A percentile compares a stretch with the other conserved stretches of the same genome.
phyloP scores from a whole-genome alignment of 1,139 yeast species.

The Yamadazyma aaseri region DNA sequence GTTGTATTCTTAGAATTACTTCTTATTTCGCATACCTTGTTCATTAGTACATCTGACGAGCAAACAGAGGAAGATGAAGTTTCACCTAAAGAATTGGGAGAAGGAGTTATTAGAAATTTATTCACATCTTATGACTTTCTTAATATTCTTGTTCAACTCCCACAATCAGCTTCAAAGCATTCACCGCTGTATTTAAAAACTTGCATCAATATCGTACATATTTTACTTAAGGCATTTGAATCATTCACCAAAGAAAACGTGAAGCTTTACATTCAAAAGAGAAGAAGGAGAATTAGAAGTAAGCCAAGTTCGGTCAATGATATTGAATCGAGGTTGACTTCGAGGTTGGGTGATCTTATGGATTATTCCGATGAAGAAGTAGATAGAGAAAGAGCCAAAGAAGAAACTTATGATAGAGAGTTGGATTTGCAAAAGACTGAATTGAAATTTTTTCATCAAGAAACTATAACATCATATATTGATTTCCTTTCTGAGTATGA shows the following conservation, averaged over 20 bases:
- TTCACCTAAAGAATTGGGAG: constrained; percentile 47
- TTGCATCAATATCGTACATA: constrained; percentile 65
- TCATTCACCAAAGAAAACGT: constrained; percentile 62
- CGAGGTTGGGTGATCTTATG: constrained; percentile 26
- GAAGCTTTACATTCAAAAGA: constrained; percentile 52
- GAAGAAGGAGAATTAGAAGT: constrained; percentile 29
- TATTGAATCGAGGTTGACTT: constrained; percentile 20
- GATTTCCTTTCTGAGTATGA: constrained; percentile 51
- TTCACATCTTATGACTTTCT: constrained; percentile 69
- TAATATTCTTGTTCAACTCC: constrained; percentile 55
- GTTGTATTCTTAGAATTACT: constrained; percentile 67
- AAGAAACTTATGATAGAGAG: constrained; percentile 47
- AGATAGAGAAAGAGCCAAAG: constrained; percentile 38
- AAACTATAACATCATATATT: constrained; percentile 51
- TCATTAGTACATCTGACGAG: constrained; percentile 16
- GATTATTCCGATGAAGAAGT: constrained; percentile 48
- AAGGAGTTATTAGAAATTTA: constrained; percentile 45
- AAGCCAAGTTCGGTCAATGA: constrained; percentile 28
- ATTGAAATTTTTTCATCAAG: constrained; percentile 39
- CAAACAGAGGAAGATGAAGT: constrained; percentile 49
- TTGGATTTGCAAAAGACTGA: constrained; percentile 48
- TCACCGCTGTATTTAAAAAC: constrained; percentile 64
- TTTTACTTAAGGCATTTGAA: constrained; percentile 67
- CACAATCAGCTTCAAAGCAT: constrained; percentile 64
- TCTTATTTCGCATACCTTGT: constrained; percentile 51